Percentiles rank a stretch among this genome's conserved stretches.
Evolutionary conservation across 108 stramenopile genomes (phyloP).

Genomic region (Pseudonitzschia delicatissima): DNA sequence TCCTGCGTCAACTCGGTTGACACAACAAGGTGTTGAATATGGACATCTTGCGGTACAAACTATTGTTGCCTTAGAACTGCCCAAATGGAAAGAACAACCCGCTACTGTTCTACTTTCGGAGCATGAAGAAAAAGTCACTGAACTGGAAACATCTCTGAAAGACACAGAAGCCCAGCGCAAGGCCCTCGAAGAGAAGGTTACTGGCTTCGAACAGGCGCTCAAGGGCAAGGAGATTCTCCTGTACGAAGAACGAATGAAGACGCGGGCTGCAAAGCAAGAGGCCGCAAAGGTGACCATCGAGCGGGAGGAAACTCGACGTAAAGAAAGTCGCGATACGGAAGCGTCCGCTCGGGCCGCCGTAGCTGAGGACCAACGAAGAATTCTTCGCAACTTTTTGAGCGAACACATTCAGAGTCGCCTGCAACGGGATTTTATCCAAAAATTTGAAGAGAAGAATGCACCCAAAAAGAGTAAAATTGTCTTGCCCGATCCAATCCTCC

Average conservation of each 20-base stretch:
- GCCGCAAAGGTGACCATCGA: background rate
- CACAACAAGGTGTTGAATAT: background rate
- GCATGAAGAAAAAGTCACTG: background rate
- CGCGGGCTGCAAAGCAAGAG: background rate
- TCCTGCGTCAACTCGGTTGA: background rate
- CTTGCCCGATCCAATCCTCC: background rate
- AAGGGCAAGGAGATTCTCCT: background rate
- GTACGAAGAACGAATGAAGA: constrained; percentile 8
- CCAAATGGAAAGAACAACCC: background rate
- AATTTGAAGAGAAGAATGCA: background rate
- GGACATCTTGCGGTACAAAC: background rate
- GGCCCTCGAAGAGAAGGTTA: background rate
- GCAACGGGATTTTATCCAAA: background rate
- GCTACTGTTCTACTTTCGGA: background rate
- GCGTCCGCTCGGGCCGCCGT: background rate
- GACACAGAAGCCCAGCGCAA: background rate
- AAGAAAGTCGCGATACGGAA: background rate
- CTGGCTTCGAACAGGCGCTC: background rate
- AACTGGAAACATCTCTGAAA: background rate
- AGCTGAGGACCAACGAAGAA: background rate
- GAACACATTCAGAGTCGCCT: constrained; percentile 1
- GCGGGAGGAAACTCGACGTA: background rate
- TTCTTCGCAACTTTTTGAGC: background rate
- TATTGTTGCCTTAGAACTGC: background rate
- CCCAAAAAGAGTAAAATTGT: background rate